These are phyloP conservation scores for Mitragyna speciosa DNA, from an alignment of 257 asterid genomes.

Conservation along the genomic window DNA sequence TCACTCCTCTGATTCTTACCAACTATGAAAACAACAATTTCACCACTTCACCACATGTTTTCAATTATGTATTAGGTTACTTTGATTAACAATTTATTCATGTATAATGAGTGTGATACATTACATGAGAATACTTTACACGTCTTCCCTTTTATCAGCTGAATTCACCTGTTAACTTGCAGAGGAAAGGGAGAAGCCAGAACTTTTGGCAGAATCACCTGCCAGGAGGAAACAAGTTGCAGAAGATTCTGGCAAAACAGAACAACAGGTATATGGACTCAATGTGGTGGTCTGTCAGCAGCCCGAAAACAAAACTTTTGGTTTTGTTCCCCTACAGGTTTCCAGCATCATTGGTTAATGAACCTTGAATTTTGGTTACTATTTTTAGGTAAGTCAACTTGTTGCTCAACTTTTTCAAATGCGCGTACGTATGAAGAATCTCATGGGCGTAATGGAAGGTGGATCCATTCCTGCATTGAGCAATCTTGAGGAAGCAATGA, in stretches of 20 bases:
- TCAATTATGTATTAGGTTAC: no score
- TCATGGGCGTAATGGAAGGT: conserved; percentile 94
- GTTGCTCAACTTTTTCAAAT: conserved; percentile 97
- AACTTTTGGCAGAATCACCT: conserved; percentile 85
- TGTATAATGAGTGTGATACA: no score
- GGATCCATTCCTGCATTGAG: conserved; percentile 85
- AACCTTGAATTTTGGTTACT: background rate
- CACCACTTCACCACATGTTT: background rate
- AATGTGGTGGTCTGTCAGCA: background rate
- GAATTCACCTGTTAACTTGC: conserved; percentile 27
- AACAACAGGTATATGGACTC: conserved; percentile 68
- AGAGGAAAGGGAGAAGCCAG: conserved; percentile 99
- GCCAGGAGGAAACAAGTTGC: conserved; percentile 77
- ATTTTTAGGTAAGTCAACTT: conserved; percentile 75
- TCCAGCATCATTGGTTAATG: background rate
- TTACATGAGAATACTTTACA: background rate
- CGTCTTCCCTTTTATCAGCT: background rate
- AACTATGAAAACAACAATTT: no score
- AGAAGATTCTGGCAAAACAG: conserved; percentile 87
- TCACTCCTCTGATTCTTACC: background rate
- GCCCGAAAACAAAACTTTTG: background rate
- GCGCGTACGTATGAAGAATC: conserved; percentile 96
- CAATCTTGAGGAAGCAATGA: conserved; percentile 85
- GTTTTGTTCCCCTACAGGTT: background rate
- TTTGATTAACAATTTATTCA: no score